Base-by-base conservation (phyloP, 1,139 yeast species). In the Hemisphaericaspora xylanilytica region DNA sequence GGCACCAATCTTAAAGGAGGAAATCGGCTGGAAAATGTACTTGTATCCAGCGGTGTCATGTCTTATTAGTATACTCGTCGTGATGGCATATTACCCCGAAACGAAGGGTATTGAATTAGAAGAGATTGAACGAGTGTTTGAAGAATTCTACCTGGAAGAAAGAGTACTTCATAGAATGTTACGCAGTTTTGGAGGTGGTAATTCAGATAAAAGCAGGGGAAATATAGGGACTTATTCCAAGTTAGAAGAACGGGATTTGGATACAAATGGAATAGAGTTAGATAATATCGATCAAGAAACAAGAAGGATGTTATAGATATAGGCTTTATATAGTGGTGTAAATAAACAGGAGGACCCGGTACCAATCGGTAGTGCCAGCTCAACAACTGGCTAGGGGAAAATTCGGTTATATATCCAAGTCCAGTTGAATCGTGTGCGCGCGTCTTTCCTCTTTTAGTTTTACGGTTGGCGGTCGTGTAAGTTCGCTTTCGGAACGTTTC, bases 21-120 rank as follows among this genome's bases (percentile, higher is more conserved):
- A 61, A 10, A 74, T 76, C 28, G 67, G 68, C 21, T 76, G 80
- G 80, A 64, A 66, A 38, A 60, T 74, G 58, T 76, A 75, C 50
- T 46, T 75, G 29, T 62, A 73, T 33, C 80, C 79, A 8, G 79
- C 78, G 3, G 41, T 55, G 3, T 66, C 70, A 32, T 75, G 81
- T 58, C 51, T 72, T 9, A 47, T 70, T 3, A 70, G 78, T 24
- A 67, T 71, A 9, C 20, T 63, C 3, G 71, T 71, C 33, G 96
- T 89, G 6, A 75, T 74, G 59, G 70, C 71, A 37, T 68, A 79
- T 41, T 88, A 84, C 56, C 96, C 97, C 1, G 97, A 89, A 58
- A 89, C 97, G 1, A 88, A 85, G 55, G 97, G 96, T 5, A 78
- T 88, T 33, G 81, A 85, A 30, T 70, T 89, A 44, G 97, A 89